Evolutionary conservation across 2,329 filamentous ascomycete species (phyloP), one percentile per base, ranked within the genome.

Genomic region (Emericellopsis atlantica): DNA sequence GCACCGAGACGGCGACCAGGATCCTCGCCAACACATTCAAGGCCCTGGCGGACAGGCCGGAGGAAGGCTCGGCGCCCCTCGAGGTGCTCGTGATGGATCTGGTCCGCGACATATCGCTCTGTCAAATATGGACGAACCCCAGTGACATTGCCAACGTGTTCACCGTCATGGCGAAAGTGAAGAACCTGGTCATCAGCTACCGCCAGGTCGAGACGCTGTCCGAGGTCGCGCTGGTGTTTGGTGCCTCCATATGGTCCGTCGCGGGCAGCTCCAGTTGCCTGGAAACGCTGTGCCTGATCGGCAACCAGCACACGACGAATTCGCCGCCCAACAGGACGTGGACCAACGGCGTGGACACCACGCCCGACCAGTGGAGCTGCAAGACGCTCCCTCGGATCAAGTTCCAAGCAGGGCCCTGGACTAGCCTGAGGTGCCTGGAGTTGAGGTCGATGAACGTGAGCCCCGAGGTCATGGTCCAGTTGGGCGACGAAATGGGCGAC

Each of bases 11-110:
- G 35, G 62, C 67, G 15, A 74, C 69, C 9, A 61, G 69, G 47
- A 63, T 74, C n/a, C 54, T 74, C 14, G 69, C 68, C 40, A 73
- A 70, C 42, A 70, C 65, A 4, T 55, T 74, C 43, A 67, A 69
- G 45, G 67, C 65, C 4, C 55, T 74, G 39, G 63, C 63, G 4
- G 53, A 56, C 24, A 60, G 70, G 6, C 58, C 61, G 2, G 62
- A 69, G 42, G 67, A 69, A 41, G 60, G 62, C 40, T 63, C 64
- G 8, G 54, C 55, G 26, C 42, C 51, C 3, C 56, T 74, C 4
- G 60, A 64, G 46, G 64, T 64, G 0, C 51, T 74, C 32, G 67
- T 72, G 1, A 46, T 74, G 3, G 70, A 74, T 44, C 69, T 71
- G 39, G 54, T 74, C 39, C 65, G 64, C 6, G 69, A 73, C 44